phyloP scores from a whole-genome alignment of 1,284 basidiomycete species.

The Cutaneotrichosporon daszewskae region DNA sequence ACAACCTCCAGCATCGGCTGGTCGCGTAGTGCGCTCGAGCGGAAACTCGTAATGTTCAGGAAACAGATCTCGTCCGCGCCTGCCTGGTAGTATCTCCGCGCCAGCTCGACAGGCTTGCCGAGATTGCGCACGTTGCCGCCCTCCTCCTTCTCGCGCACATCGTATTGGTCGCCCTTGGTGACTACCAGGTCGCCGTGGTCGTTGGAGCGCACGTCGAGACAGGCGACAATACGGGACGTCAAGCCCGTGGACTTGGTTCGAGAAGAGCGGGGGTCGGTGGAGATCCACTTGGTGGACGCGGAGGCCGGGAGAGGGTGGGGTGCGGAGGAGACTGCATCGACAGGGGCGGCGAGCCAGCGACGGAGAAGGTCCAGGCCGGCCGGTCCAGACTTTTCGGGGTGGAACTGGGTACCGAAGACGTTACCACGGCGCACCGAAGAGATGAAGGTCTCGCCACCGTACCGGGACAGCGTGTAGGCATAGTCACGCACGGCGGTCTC shows the following conservation, averaged over 20 bases:
- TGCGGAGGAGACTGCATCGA: slow-evolving; percentile 25
- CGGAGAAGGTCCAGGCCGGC: slow-evolving; percentile 78
- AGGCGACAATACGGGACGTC: slow-evolving; percentile 93
- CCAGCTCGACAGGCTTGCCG: slow-evolving; percentile 92
- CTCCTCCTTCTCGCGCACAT: slow-evolving; percentile 75
- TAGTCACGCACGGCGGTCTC: slow-evolving; percentile 53
- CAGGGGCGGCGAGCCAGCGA: slow-evolving; percentile 67
- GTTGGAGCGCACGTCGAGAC: slow-evolving; percentile 95
- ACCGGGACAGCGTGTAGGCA: slow-evolving; percentile 83
- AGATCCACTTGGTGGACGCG: slow-evolving; percentile 1
- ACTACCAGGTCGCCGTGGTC: slow-evolving; percentile 96
- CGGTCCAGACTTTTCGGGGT: slow-evolving; percentile 96
- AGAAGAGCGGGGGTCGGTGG: slow-evolving; percentile 9
- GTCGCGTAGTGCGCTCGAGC: slow-evolving; percentile 86
- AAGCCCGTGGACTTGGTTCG: slow-evolving; percentile 56
- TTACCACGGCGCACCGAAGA: slow-evolving; percentile 78
- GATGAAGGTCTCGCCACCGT: slow-evolving; percentile 88
- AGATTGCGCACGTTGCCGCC: slow-evolving; percentile 89
- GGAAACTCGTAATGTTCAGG: slow-evolving; percentile 99
- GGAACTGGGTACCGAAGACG: slow-evolving; percentile 93
- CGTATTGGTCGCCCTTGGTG: slow-evolving; percentile 99
- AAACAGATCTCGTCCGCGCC: slow-evolving; percentile 97
- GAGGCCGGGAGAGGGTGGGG: slow-evolving; percentile 12
- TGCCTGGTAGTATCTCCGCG: slow-evolving; percentile 74
- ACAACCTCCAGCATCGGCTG: slow-evolving; percentile 98